These are phyloP conservation scores for Geopyxis carbonaria DNA, from an alignment of 495 filamentous ascomycete species.

Conservation along the genomic window DNA sequence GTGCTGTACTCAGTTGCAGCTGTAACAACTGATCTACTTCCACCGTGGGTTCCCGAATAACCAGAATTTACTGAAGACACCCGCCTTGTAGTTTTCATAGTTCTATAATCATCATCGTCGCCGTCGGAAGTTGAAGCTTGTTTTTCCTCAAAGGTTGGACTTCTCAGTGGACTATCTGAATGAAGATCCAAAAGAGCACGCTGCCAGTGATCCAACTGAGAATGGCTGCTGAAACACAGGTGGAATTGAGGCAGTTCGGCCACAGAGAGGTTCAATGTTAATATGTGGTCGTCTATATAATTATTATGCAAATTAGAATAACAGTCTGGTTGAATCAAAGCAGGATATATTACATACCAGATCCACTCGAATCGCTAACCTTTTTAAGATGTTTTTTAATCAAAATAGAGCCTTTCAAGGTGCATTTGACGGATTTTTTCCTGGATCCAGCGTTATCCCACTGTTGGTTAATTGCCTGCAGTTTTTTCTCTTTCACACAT, in stretches of 20 bases:
- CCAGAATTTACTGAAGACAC: slow-evolving; percentile 78
- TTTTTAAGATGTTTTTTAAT: slow-evolving; percentile 97
- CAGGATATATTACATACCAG: slow-evolving; percentile 28
- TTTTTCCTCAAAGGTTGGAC: slow-evolving; percentile 52
- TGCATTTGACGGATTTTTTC: slow-evolving; percentile 56
- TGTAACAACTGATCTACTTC: slow-evolving; percentile 54
- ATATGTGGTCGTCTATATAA: slow-evolving; percentile 52
- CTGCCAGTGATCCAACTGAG: slow-evolving; percentile 81
- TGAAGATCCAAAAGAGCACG: slow-evolving; percentile 75
- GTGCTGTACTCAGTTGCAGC: slow-evolving; percentile 68
- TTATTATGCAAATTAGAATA: not conserved
- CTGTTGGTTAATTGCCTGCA: slow-evolving; percentile 33
- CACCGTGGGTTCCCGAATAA: slow-evolving; percentile 73
- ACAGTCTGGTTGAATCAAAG: not conserved
- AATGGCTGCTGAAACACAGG: slow-evolving; percentile 71
- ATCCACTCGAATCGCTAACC: slow-evolving; percentile 45
- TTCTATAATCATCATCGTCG: slow-evolving; percentile 84
- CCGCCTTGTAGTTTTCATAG: slow-evolving; percentile 48
- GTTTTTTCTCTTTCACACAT: slow-evolving; percentile 94
- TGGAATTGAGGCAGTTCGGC: slow-evolving; percentile 93
- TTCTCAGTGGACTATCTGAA: slow-evolving; percentile 42
- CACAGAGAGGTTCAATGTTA: slow-evolving; percentile 84
- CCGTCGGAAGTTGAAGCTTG: slow-evolving; percentile 50
- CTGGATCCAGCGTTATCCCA: slow-evolving; percentile 42
- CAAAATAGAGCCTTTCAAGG: slow-evolving; percentile 89